Base-by-base conservation (phyloP, 805 yeast genomes). In the Zygosaccharomyces bailii region DNA sequence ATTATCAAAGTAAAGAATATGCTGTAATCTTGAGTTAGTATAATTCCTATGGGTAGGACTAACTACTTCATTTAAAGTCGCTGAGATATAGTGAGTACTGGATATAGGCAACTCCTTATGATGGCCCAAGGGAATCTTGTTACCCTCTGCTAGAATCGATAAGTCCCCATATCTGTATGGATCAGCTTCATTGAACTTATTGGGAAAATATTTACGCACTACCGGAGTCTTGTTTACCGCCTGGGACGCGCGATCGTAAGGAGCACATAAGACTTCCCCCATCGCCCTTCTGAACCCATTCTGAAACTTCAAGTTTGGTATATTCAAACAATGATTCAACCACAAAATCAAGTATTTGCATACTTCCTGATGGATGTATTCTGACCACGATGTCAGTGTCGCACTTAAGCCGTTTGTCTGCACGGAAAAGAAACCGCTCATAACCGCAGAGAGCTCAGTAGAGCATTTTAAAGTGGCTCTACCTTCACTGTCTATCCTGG, bases 1-100 rank as follows among this genome's bases (percentile, higher is more conserved):
- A 30, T 77, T 70, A 48, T 84, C 86, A 46, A 82, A 75, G 46
- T 70, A 72, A 29, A 83, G 62, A 17, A 85, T 54, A 52, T 68
- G 71, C 57, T 84, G 89, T 9, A 84, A 56, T 53, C 86, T 70
- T 11, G 86, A 71, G 5, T 64, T 63, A 11, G 51, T 40, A 23
- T 61, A 56, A 25, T 51, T 50, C 21, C 43, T 53, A 6, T 39
- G 42, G 2, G 42, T 47, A 4, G 48, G 43, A 5, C 41, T 45
- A 17, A 40, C 49, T 2, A 52, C 43, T 9, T 49, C 45, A 31
- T 59, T 59, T 38, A 57, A 42, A 0, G 50, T 40, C 17, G 50
- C 50, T 3, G 74, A 71, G n/a, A 70, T 66, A 20, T 55, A 52
- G 37, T 48, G 21, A 9, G 50, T 40, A 31, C 48, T 51, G 2